A percentile compares a stretch with the other conserved stretches of the same genome.
Evolutionary conservation across 164 flowering plant genomes (phyloP).

Genomic region (Buxus sempervirens): DNA sequence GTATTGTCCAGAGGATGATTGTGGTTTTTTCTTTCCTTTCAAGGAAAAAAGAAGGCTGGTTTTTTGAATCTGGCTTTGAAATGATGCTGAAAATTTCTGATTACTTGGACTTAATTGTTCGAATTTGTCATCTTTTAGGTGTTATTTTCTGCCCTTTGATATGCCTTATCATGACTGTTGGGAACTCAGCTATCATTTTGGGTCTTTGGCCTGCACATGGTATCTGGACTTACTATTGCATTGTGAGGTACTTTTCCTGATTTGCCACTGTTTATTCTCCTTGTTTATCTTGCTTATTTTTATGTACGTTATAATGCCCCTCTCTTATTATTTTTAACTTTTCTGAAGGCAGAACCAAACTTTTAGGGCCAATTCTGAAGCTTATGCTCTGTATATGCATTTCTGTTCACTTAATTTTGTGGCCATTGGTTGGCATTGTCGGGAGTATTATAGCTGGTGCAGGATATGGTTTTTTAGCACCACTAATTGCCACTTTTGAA

Average conservation of each 20-base stretch:
- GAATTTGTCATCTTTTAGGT: constrained; percentile 40
- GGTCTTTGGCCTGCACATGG: constrained; percentile 78
- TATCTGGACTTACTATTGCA: constrained; percentile 59
- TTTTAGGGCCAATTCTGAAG: constrained; percentile 77
- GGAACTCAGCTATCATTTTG: constrained; percentile 61
- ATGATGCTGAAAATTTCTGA: too few species aligned
- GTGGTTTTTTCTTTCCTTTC: too few species aligned
- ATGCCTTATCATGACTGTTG: constrained; percentile 66
- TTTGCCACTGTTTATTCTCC: background rate
- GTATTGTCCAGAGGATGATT: too few species aligned
- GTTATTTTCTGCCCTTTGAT: constrained; percentile 66
- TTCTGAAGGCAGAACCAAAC: constrained; percentile 52
- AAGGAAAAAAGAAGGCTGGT: too few species aligned
- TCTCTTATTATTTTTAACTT: constrained; percentile 14
- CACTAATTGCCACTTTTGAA: constrained; percentile 72
- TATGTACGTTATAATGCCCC: background rate
- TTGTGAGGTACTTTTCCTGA: constrained; percentile 45
- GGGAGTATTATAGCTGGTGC: constrained; percentile 67
- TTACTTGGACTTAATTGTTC: background rate
- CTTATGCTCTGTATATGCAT: constrained; percentile 44
- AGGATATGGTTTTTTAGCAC: constrained; percentile 66
- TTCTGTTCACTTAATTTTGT: constrained; percentile 41
- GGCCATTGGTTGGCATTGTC: constrained; percentile 67
- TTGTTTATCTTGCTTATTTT: background rate
- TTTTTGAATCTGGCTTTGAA: background rate